Evolutionary conservation across 179 eudicot species (phyloP), one percentile per base, ranked within the genome.

Genomic region (Beta corolliflora): DNA sequence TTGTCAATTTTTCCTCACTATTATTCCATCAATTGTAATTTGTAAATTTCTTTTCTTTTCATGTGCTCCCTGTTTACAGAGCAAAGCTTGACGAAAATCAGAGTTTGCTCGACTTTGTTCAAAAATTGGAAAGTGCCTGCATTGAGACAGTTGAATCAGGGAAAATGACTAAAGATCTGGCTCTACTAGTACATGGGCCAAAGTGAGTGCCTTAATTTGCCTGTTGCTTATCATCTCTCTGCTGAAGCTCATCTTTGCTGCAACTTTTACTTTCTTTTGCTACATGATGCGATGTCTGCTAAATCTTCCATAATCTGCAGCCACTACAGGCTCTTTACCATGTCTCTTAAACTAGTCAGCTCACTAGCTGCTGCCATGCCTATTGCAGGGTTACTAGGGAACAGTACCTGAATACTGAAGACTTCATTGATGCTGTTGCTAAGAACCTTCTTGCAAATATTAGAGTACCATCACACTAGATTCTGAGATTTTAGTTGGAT

Each of bases 131-230:
- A 89, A 77, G 86, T 60, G 93, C 97, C 44, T 96, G 99, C 86
- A 82, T 94, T 73, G 99, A 86, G 84, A 94, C 98, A 8, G 98
- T 96, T 55, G 99, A 96, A 83, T 90, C 99, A 3, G 99, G 99
- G 77, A 94, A 93, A 86, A 94, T 94, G 99, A 96, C 99, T 16
- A 96, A 94, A 85, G 99, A 96, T 88, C 93, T 96, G 78, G 98
- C 99, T 50, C 79, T 94, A 80, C 90, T 94, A 71, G 85, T 85
- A 71, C 98, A 94, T 84, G 98, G 98, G 56, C 88, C 93, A 79
- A 91, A 92, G 99, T 96, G 79, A 90, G 96, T 91, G 21, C 36
- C 70, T 9, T 53, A 14, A 15, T 7, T 58, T 65, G 6, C 56
- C 71, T 25, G 15, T 69, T 77, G 61, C 16, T 29, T 56, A 18